These are phyloP conservation scores for Pestalotiopsis sp. DNA, from an alignment of 2,329 filamentous ascomycete genomes.

Conservation along the genomic window DNA sequence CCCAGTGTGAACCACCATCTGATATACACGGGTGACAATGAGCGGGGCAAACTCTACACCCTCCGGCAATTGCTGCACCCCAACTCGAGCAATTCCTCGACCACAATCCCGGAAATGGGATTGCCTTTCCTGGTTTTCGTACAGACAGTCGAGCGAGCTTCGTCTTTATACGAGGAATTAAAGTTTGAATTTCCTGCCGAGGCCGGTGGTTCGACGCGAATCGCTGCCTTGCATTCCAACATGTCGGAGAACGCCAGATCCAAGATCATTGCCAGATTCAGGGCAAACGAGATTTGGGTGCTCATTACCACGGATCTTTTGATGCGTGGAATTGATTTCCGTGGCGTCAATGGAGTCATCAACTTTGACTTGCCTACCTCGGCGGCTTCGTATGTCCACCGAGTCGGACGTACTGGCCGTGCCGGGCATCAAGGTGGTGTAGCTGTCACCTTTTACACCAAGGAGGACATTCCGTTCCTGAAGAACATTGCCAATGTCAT, in stretches of 20 bases:
- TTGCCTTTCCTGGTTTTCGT: slow-evolving; percentile 96
- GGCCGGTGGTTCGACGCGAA: slow-evolving; percentile 80
- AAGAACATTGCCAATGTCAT: slow-evolving; percentile 95
- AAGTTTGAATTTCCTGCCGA: slow-evolving; percentile 91
- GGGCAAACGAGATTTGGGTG: slow-evolving; percentile 92
- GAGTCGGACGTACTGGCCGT: slow-evolving; percentile 86
- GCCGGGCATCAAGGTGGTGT: slow-evolving; percentile 87
- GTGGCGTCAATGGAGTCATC: slow-evolving; percentile 91
- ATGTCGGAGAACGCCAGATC: slow-evolving; percentile 77
- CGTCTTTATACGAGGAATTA: slow-evolving; percentile 85
- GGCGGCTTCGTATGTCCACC: slow-evolving; percentile 88
- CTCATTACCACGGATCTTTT: slow-evolving; percentile 95
- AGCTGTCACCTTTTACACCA: slow-evolving; percentile 92
- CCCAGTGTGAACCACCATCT: slow-evolving; percentile 90
- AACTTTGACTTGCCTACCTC: slow-evolving; percentile 98
- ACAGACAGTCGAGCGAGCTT: slow-evolving; percentile 89
- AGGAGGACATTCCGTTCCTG: slow-evolving; percentile 87
- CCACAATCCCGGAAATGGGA: slow-evolving; percentile 63
- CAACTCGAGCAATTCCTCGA: slow-evolving; percentile 48
- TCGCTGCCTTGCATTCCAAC: slow-evolving; percentile 88
- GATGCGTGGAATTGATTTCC: slow-evolving; percentile 90
- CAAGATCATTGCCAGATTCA: slow-evolving; percentile 85
- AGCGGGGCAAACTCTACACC: slow-evolving; percentile 90
- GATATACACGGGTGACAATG: slow-evolving; percentile 80
- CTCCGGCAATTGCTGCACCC: slow-evolving; percentile 89